Evolutionary conservation across 2,329 filamentous ascomycete species (phyloP), one percentile per base, ranked within the genome.

Genomic region (Fusarium dlaminii): DNA sequence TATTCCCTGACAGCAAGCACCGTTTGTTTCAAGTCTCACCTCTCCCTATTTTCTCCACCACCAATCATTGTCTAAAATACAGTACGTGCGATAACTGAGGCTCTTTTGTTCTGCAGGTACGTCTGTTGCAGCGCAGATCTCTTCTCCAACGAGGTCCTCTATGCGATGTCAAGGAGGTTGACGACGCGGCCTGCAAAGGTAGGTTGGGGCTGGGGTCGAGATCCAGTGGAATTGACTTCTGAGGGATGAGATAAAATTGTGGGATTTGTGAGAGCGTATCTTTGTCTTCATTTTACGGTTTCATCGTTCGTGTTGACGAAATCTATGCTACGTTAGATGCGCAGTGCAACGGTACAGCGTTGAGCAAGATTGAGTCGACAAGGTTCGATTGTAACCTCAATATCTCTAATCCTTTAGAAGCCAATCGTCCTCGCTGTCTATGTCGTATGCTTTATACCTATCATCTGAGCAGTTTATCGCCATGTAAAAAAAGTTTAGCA

Each of bases 1-100:
- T 64, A 20, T 51, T 68, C 70, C 58, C 63, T 52, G 54, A 71
- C 62, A 63, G 59, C 43, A 52, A 37, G 51, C 37, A 18, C 42
- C 24, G 14, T 51, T 51, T 59, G 71, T 73, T 73, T 73, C 71
- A 72, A 61, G 57, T 63, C 65, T 11, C 34, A 29, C 32, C 34
- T 57, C 40, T 45, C 48, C 34, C 24, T 49, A 51, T 48, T 70
- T 58, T 74, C 45, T 70, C 66, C 70, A 70, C 70, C 55, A 29
- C 54, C 68, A 43, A 58, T 43, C 57, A 45, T 29, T 45, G 34
- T 54, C 20, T 20, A 39, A 18, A 30, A 24, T 29, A 43, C 40
- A 58, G 40, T 29, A 36, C 24, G 43, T 51, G 54, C 17, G 3
- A 32, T 34, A 9, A 40, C 46, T 24, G 63, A 36, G 66, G 48